Evolutionary conservation across 1,139 yeast species (phyloP), one percentile per base, ranked within the genome.

Genomic region (Candida albicans): DNA sequence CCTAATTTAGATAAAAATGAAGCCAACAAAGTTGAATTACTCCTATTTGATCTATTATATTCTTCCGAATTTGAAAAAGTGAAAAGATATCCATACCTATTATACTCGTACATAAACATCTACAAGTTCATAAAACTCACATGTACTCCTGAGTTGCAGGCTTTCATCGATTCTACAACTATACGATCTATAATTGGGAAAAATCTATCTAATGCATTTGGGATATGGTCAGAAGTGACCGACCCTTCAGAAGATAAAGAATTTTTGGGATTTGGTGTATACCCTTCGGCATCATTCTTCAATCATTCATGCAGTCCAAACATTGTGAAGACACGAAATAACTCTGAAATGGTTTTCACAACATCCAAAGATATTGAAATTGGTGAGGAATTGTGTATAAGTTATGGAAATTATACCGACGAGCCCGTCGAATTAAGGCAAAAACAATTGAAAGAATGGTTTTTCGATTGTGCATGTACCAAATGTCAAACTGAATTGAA

Each of bases 161-260:
- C 60, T 1, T 55, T 60, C n/a, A 62, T 82, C 12, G 67, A 75
- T 1, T 62, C 76, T 1, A 58, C 59, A 3, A 52, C 52, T 2
- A 62, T 84, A 18, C 66, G 88, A 39, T 61, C 66, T 8, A 71
- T 80, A 4, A 67, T 82, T 38, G 90, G 90, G 1, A 67, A 75
- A 33, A 86, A 82, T 49, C 75, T 83, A 31, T 84, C 87, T n/a
- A 84, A 84, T 56, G 84, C 90, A 0, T 84, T 84, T 62, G 90
- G 90, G 0, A 80, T 83, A 14, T 83, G 91, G 88, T 81, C 85
- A 37, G 54, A 60, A 3, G 52, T 62, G 2, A 55, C 61, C 1
- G 53, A 57, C 38, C 57, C 68, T 50, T 52, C 64, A 11, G 77
- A 68, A 39, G 81, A 79, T 37, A 73, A 77, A 45, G 91, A 84